These are phyloP conservation scores for Phytophthora podocarpi DNA, from an alignment of 352 stramenopile species.

Conservation along the genomic window DNA sequence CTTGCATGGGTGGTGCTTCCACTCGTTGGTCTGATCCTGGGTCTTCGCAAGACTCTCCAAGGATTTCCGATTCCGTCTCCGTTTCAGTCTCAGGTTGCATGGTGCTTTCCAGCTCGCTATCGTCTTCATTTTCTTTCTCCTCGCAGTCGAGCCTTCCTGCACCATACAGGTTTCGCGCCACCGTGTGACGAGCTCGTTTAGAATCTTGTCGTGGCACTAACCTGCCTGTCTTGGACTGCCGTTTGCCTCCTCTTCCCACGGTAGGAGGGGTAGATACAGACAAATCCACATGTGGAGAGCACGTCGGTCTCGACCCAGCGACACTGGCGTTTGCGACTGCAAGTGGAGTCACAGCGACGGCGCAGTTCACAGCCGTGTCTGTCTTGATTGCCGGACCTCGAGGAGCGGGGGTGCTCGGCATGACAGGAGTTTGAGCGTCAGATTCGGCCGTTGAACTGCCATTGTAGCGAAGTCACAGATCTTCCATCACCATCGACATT, in stretches of 20 bases:
- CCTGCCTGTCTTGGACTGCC: neutral
- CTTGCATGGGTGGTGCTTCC: neutral
- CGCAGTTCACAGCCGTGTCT: neutral
- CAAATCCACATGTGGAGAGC: conserved; percentile 31
- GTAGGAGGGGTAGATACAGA: conserved; percentile 13
- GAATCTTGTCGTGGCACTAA: neutral
- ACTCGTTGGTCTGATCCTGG: neutral
- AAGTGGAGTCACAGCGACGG: conserved; percentile 18
- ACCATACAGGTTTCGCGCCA: conserved; percentile 30
- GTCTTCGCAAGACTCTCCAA: neutral
- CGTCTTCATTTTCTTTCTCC: conserved; percentile 14
- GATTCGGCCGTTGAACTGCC: neutral
- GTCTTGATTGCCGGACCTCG: neutral
- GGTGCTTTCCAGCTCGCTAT: conserved; percentile 1
- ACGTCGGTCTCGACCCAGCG: conserved; percentile 7
- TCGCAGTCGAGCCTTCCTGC: conserved; percentile 17
- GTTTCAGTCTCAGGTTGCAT: conserved; percentile 22
- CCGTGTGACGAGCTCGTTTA: conserved; percentile 19
- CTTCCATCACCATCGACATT: conserved; percentile 19
- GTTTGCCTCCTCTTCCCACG: conserved; percentile 29
- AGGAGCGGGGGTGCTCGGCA: conserved; percentile 3
- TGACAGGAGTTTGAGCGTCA: neutral
- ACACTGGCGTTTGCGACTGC: neutral
- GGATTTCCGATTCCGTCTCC: conserved; percentile 41
- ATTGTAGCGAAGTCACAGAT: conserved; percentile 18